Percentiles rank a stretch among this genome's conserved stretches.
Conservation (phyloP, 2,329 filamentous ascomycete genomes). For the Orbilia quercus region DNA sequence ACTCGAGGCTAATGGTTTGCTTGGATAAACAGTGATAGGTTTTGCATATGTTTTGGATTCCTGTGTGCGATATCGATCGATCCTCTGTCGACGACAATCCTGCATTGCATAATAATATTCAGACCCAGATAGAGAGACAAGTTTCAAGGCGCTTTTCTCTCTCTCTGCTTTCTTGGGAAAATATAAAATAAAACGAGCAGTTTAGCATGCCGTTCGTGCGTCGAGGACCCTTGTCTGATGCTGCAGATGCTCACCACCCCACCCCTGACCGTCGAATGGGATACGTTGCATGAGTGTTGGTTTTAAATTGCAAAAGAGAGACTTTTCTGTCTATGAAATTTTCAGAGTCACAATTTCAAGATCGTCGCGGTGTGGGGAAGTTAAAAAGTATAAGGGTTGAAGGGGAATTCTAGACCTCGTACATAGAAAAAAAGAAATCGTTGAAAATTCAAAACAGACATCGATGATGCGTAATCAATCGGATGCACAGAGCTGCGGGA, state of each 20-base stretch:
- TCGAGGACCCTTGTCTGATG: slow-evolving; percentile 40
- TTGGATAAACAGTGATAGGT: no score
- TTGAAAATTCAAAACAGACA: not conserved
- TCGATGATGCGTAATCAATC: slow-evolving; percentile 9
- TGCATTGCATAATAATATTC: slow-evolving; percentile 2
- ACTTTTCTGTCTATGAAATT: slow-evolving; percentile 1
- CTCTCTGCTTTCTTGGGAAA: not conserved
- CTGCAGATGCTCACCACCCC: slow-evolving; percentile 54
- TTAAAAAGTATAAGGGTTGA: not conserved
- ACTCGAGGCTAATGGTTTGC: no score
- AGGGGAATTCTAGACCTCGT: not conserved
- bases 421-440: not conserved
- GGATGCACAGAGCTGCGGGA: not conserved
- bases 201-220: slow-evolving; percentile 46
- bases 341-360: not conserved
- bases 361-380: not conserved
- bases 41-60: slow-evolving; percentile 1
- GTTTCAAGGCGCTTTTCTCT: not conserved
- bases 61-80: not conserved
- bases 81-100: not conserved
- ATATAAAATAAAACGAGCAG: slow-evolving; percentile 12
- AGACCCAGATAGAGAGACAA: not conserved
- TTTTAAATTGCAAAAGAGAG: not conserved
- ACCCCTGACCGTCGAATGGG: slow-evolving; percentile 44
- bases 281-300: slow-evolving; percentile 35